These are phyloP conservation scores for Fusarium tricinctum DNA, from an alignment of 2,329 filamentous ascomycete species.

Conservation along the genomic window DNA sequence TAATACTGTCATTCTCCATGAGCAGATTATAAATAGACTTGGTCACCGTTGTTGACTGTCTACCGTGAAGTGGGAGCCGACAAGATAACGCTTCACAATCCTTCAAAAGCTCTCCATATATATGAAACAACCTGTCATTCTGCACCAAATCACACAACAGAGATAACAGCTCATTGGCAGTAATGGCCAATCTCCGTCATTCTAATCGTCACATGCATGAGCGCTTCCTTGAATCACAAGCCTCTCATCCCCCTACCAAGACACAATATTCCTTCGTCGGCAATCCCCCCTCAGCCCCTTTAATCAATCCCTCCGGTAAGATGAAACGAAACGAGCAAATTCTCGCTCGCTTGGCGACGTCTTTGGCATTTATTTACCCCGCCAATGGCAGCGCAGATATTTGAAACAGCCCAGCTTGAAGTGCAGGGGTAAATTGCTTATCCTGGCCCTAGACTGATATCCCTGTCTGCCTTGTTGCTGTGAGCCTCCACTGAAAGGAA, in stretches of 20 bases:
- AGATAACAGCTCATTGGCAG: background rate
- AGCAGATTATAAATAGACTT: no score
- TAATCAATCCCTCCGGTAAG: slow-evolving; percentile 12
- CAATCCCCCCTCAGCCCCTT: slow-evolving; percentile 4
- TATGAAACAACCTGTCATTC: background rate
- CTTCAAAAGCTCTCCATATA: background rate
- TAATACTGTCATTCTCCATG: no score
- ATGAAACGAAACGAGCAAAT: slow-evolving; percentile 33
- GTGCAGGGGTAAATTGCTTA: background rate
- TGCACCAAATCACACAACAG: background rate
- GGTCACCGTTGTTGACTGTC: no score
- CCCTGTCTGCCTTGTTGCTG: no score
- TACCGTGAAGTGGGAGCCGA: no score
- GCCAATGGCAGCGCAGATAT: slow-evolving; percentile 37
- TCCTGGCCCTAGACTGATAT: background rate
- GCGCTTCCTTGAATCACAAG: background rate
- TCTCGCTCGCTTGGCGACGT: background rate
- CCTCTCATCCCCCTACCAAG: background rate
- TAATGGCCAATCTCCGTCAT: background rate
- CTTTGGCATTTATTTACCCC: slow-evolving; percentile 11
- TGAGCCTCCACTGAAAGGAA: slow-evolving; percentile 17
- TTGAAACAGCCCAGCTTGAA: slow-evolving; percentile 40
- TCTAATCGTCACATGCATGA: background rate
- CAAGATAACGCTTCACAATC: background rate
- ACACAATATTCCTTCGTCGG: no score